Evolutionary conservation across 495 filamentous ascomycete species (phyloP), one percentile per base, ranked within the genome.

Genomic region (Sabuloglossum arenarium): DNA sequence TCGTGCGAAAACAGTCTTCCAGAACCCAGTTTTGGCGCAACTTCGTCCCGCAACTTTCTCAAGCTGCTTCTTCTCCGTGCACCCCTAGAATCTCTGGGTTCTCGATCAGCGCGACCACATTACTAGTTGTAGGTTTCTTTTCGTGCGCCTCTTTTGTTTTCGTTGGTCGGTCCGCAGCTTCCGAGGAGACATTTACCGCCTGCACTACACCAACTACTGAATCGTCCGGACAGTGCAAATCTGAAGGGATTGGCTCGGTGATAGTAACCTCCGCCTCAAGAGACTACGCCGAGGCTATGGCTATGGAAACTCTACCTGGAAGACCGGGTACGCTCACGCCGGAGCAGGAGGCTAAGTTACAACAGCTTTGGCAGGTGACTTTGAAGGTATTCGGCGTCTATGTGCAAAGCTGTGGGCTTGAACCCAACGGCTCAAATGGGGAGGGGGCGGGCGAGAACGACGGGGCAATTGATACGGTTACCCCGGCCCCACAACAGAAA

Each of bases 321-420:
- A 80, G 88, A 58, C 82, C 89, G 39, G 88, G 85, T 58, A 94
- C 81, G 64, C 78, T 98, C 53, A 96, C 91, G 21, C 66, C 78
- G 6, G 89, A 94, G 60, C 81, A 98, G 66, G 86, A 95, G 61
- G 79, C 74, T 60, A 96, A 93, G 68, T 71, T 98, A 53, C 82
- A 81, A 64, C 84, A 90, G 65, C 75, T 97, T 62, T 98, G 91
- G 91, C 66, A 75, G 9, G 71, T 80, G 50, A 73, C 84, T 25
- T 74, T 96, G 57, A 81, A 82, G 50, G 76, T 94, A 50, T 95
- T 89, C 65, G 86, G 84, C 39, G 79, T 94, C 21, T 62, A 65
- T 30, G 58, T 66, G 50, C 64, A 66, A 32, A 62, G 53, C 19
- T 61, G 69, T 31, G 67, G 69, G 30, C 29, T 47, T 21, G 59